Evolutionary conservation across 805 yeast genomes (phyloP), one percentile per base, ranked within the genome.

Genomic region (Vanderwaltozyma polyspora): DNA sequence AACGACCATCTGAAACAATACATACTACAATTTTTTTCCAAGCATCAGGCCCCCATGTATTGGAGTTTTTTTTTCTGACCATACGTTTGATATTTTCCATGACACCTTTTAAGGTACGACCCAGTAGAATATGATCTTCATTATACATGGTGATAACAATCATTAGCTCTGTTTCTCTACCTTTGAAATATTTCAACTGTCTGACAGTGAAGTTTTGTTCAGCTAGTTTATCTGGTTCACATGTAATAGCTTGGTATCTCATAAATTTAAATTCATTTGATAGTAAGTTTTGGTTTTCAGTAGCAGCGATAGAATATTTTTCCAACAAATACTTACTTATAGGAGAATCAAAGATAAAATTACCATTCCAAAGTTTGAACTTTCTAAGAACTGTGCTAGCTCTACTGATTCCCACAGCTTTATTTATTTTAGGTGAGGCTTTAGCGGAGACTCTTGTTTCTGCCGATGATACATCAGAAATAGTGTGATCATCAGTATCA

Each of bases 11-110:
- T 39, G 87, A 80, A 11, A 89, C 87, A 21, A 89, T 73, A 45
- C 84, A 74, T 14, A 91, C 91, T 9, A 85, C 95, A 23, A 89
- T 76, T 51, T 85, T 89, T 47, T 87, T 85, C 97, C 97, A 89
- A 1, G 94, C 76, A 38, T 84, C 94, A 29, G 75, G 75, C n/a
- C 97, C 97, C 98, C 98, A 89, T 1, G 76, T 70, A 11, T 73
- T 70, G 1, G 82, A 74, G 41, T 76, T 70, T 22, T 77, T 66
- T 40, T 81, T 70, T 34, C 76, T 70, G 29, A 72, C 67, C 50
- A 91, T 66, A 55, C 86, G 78, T 42, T 74, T 68, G 43, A 89
- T 79, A 55, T 91, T 89, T 38, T 83, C 82, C 63, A 89, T 84
- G 10, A 85, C 83, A 45, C 96, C 96, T 52, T 83, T 82, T 44